Base-by-base conservation (phyloP, 2,329 filamentous ascomycete genomes). In the Phyllosticta capitalensis region DNA sequence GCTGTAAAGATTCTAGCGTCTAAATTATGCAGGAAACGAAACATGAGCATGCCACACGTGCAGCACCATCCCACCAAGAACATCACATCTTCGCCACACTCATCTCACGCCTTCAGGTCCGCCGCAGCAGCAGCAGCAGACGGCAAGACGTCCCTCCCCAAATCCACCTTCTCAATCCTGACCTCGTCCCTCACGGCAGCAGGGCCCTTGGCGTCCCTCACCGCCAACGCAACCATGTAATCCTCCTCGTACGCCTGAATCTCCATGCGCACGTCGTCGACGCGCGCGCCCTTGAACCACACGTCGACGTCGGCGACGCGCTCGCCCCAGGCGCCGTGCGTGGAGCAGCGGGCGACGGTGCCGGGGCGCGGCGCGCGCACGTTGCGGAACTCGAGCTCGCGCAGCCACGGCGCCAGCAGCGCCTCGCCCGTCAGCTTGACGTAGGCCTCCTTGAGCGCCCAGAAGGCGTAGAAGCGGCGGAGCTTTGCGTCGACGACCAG, bases 351-450 rank as follows among this genome's bases (percentile, higher is more conserved):
- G 9, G 76, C 70, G 0, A 71, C 70, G 0, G 69, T 71, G 2
- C 75, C 77, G 0, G 75, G 67, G 17, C 64, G 69, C 12, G 86
- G 85, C 54, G 85, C 81, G 55, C 77, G 75, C 56, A 89, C 87
- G 54, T 78, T 75, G 61, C 78, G 76, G 68, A 92, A 89, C 66
- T 91, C 86, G 9, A 92, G 75, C 55, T 87, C 81, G 55, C 76
- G 76, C 54, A 92, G 77, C 89, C 89, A 92, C 3, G 78, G 77
- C 0, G 89, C 89, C 9, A 91, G 76, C 61, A 92, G 77, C 0
- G 87, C 89, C 66, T 92, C 87, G 24, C 89, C 89, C 28, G 87
- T 88, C 75, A 92, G 84, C 80, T 92, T 92, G 72, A 92, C 85
- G 69, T 89, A 92, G 0, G 88, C 85, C 74, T 92, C 89, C 65